Evolutionary conservation across 2,329 filamentous ascomycete genomes (phyloP), one percentile per base, ranked within the genome.

Genomic region (Fusarium chuoi): DNA sequence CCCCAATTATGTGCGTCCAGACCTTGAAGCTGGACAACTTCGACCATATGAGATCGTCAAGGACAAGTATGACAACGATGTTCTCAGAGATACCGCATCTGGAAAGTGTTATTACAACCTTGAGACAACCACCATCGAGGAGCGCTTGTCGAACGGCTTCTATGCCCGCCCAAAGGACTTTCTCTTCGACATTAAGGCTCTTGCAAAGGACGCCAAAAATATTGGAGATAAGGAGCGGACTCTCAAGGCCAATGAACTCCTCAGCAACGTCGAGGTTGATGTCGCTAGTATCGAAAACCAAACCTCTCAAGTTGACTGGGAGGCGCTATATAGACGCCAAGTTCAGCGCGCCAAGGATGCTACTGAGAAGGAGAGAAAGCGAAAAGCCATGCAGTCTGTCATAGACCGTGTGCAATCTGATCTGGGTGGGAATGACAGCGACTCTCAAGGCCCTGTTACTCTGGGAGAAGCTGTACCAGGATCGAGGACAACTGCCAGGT

Each of bases 91-190:
- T 74, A 91, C 90, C 10, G 88, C 88, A 5, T 94, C 91, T 4
- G 91, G 91, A 65, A 98, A 96, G 81, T 96, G 95, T 81, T 98
- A 92, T 82, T 98, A 98, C 85, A 99, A 99, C 76, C 86, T 99
- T 51, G 95, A 98, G 79, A 93, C 96, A 17, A 92, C 92, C 7
- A 96, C 93, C 2, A 98, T 99, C 60, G 96, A 99, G 84, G 95
- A 98, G 81, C 92, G 96, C n/a, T 86, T 99, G 39, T 97, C 95
- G 9, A 98, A 99, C 81, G 96, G 96, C 10, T 99, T 94, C 83
- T 99, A 99, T 83, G 94, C 95, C 76, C 91, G 95, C 17, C 94
- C 95, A 0, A 92, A 92, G 77, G 96, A 98, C 80, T 99, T 98
- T 79, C 84, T 97, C 57, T 91, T 91, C 45, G 96, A 99, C 80